Base-by-base conservation (phyloP, 2,329 filamentous ascomycete species). In the Arthrobotrys sphaeroides region DNA sequence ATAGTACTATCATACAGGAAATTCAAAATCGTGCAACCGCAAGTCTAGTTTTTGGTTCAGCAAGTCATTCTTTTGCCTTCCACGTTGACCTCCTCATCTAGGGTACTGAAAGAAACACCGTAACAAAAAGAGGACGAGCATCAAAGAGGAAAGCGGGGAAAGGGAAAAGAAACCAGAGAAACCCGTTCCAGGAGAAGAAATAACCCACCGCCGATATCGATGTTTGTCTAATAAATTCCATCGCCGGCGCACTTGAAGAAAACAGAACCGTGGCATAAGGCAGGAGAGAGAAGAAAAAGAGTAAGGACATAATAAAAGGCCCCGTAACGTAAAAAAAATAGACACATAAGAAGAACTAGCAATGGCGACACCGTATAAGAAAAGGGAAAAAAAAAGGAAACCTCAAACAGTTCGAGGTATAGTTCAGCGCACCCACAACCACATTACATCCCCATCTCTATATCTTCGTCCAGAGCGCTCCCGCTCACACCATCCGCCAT, bases 401-500 rank as follows among this genome's bases (percentile, higher is more conserved):
- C 16, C 26, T 31, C 28, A 70, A 59, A 26, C 12, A 42, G 59
- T 55, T 31, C 22, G 31, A 60, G n/a, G 12, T 16, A 38, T 36
- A 26, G 33, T 13, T 31, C 53, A 28, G 26, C 51, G 20, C 20
- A 40, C 62, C 6, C 2, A 59, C 6, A 7, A 67, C 33, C 62
- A 36, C 33, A 49, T 45, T 64, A 73, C 65, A 72, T 66, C 51
- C 57, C 60, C 73, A 77, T 77, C 26, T 55, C 74, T 12, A 53
- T 36, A 47, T 77, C 66, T 1, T 73, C 67, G 38, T 74, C 70
- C 2, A 65, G 31, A 16, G 61, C 70, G 38, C 57, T 69, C 31
- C 70, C 64, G 10, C 62, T 64, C 20, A 70, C 59, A 6, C 89
- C 89, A 79, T 91, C 89, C 2, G 89, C 89, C 81, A 91, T 89